Evolutionary conservation across 176 grass and related monocot species (phyloP).

Genomic region (Avena sativa): DNA sequence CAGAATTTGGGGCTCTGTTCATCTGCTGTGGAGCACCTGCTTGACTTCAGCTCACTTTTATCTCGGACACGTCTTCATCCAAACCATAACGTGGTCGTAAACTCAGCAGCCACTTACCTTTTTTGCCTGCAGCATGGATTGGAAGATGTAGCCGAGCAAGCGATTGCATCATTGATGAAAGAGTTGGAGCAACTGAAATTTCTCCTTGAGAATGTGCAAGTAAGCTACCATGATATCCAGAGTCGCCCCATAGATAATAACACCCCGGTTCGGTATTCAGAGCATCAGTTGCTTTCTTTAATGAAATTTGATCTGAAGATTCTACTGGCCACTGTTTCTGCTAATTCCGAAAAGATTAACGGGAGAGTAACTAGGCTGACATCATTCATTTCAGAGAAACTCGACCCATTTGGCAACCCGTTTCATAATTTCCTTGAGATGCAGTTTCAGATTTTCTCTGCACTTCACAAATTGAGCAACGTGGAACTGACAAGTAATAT

Average conservation of each 20-base stretch:
- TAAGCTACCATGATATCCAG: conserved; percentile 53
- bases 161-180: conserved; percentile 67
- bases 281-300: conserved; percentile 83
- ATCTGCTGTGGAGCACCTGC: conserved; percentile 67
- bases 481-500: conserved; percentile 71
- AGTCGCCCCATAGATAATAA: conserved; percentile 45
- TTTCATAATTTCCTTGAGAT: conserved; percentile 75
- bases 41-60: conserved; percentile 67
- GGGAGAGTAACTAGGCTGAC: conserved; percentile 61
- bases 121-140: conserved; percentile 83
- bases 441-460: conserved; percentile 83
- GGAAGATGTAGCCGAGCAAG: conserved; percentile 69
- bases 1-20: conserved; percentile 68
- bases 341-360: conserved; percentile 56
- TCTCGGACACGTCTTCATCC: conserved; percentile 87
- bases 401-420: conserved; percentile 72
- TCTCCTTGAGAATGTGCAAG: conserved; percentile 60
- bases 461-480: conserved; percentile 72
- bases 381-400: conserved; percentile 75
- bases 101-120: conserved; percentile 73
- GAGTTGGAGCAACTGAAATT: conserved; percentile 80
- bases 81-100: conserved; percentile 71
- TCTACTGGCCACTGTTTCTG: conserved; percentile 67
- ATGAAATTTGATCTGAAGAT: conserved; percentile 91
- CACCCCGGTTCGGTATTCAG: conserved; percentile 47